These are phyloP conservation scores for Sphaerulina populicola DNA, from an alignment of 2,329 filamentous ascomycete species.

Conservation along the genomic window DNA sequence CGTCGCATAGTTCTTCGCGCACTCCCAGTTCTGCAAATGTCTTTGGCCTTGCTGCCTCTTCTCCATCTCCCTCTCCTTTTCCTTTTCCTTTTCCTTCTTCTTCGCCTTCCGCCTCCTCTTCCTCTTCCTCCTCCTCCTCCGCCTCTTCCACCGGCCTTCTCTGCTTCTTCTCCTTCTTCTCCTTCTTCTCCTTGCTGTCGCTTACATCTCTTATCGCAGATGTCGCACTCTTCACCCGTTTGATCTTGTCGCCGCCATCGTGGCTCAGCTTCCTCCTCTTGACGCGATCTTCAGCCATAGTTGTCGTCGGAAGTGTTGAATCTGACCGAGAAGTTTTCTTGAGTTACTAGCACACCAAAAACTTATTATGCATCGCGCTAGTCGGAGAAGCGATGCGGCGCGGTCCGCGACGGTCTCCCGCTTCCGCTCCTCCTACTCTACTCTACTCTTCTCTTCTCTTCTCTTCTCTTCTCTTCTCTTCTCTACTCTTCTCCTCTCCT, in stretches of 20 bases:
- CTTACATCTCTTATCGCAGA: neutral
- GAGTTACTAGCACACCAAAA: too few species aligned
- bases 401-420: too few species aligned
- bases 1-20: slow-evolving; percentile 79
- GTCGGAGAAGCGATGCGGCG: too few species aligned
- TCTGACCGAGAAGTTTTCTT: neutral
- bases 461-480: too few species aligned
- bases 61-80: slow-evolving; percentile 22
- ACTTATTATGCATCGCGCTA: too few species aligned
- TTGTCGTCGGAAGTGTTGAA: neutral
- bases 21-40: slow-evolving; percentile 68
- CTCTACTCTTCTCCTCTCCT: too few species aligned
- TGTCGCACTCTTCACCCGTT: neutral
- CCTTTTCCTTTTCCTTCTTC: slow-evolving; percentile 6
- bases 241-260: neutral
- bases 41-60: slow-evolving; percentile 35
- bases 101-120: neutral
- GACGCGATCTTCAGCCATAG: slow-evolving; percentile 32
- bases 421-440: too few species aligned
- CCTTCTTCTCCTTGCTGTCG: neutral
- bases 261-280: slow-evolving; percentile 39
- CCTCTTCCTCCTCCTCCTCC: slow-evolving; percentile 14
- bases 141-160: slow-evolving; percentile 11
- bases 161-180: slow-evolving; percentile 7
- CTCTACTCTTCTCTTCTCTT: too few species aligned